A percentile compares a stretch with the other conserved stretches of the same genome.
phyloP scores from a whole-genome alignment of 164 flowering plant species.

The Kingdonia uniflora region DNA sequence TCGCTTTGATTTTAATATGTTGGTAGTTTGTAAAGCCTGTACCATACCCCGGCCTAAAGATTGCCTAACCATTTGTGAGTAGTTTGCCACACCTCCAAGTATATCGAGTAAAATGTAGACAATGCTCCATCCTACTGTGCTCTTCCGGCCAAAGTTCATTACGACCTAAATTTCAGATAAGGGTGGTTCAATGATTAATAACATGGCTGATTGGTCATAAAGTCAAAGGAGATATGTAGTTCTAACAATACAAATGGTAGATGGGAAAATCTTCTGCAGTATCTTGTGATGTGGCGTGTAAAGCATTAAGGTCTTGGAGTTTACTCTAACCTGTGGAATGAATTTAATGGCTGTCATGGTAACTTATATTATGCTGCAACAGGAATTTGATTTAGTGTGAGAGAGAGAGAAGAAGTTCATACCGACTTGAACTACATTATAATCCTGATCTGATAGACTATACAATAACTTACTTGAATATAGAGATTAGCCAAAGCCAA shows the following conservation, averaged over 20 bases:
- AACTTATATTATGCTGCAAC: slow-evolving; percentile 77
- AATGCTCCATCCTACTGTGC: slow-evolving; percentile 91
- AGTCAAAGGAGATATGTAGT: too few species aligned
- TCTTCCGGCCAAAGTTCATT: slow-evolving; percentile 76
- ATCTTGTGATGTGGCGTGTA: neutral
- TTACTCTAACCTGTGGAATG: slow-evolving; percentile 67
- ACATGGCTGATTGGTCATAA: neutral
- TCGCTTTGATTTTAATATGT: too few species aligned
- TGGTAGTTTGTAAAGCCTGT: too few species aligned
- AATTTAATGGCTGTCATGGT: slow-evolving; percentile 78
- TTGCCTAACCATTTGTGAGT: slow-evolving; percentile 72
- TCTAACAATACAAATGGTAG: too few species aligned
- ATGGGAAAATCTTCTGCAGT: neutral
- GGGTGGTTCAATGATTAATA: neutral
- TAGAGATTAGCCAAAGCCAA: slow-evolving; percentile 86
- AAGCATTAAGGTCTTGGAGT: too few species aligned
- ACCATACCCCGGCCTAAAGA: slow-evolving; percentile 45
- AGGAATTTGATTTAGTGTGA: neutral
- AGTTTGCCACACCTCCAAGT: slow-evolving; percentile 64
- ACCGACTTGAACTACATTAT: too few species aligned
- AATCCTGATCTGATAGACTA: too few species aligned
- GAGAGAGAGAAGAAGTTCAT: neutral
- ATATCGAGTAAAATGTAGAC: slow-evolving; percentile 83
- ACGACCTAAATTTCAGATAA: slow-evolving; percentile 33
- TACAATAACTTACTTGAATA: slow-evolving; percentile 60